A percentile compares a stretch with the other conserved stretches of the same genome.
phyloP scores from a whole-genome alignment of 2,329 filamentous ascomycete genomes.

The Sphaerostilbella broomeana region DNA sequence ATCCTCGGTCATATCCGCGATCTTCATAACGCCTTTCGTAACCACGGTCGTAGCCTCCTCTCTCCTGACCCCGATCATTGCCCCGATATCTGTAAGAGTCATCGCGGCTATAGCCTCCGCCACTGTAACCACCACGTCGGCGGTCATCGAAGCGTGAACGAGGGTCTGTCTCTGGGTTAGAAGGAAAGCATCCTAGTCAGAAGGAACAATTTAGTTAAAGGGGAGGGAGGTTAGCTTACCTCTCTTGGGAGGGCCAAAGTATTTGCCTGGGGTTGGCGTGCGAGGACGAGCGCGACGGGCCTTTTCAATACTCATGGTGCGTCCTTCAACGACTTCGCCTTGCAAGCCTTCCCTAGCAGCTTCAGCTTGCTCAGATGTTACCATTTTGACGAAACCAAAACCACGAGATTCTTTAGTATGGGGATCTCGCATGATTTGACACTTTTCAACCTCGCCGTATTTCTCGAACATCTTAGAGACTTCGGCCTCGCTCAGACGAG shows the following conservation, averaged over 20 bases:
- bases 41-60: slow-evolving; percentile 40
- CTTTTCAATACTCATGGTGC: slow-evolving; percentile 97
- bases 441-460: slow-evolving; percentile 97
- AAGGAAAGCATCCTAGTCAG: too few relatives aligned
- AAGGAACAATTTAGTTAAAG: slow-evolving; percentile 14
- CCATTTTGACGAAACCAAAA: slow-evolving; percentile 99
- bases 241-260: slow-evolving; percentile 97
- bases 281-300: slow-evolving; percentile 90
- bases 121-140: slow-evolving; percentile 54
- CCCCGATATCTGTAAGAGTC: slow-evolving; percentile 53
- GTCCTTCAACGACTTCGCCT: slow-evolving; percentile 89
- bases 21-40: slow-evolving; percentile 36
- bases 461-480: slow-evolving; percentile 96
- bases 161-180: slow-evolving; percentile 26
- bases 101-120: slow-evolving; percentile 44
- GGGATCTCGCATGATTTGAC: slow-evolving; percentile 98
- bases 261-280: slow-evolving; percentile 96
- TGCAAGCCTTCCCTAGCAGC: slow-evolving; percentile 94
- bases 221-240: slow-evolving; percentile 51
- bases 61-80: slow-evolving; percentile 36
- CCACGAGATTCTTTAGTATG: slow-evolving; percentile 98
- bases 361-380: slow-evolving; percentile 88
- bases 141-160: slow-evolving; percentile 52
- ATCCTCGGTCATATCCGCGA: slow-evolving; percentile 46
- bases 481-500: slow-evolving; percentile 80